phyloP scores from a whole-genome alignment of 768 basidiomycete genomes.

The Austroboletus festivus region DNA sequence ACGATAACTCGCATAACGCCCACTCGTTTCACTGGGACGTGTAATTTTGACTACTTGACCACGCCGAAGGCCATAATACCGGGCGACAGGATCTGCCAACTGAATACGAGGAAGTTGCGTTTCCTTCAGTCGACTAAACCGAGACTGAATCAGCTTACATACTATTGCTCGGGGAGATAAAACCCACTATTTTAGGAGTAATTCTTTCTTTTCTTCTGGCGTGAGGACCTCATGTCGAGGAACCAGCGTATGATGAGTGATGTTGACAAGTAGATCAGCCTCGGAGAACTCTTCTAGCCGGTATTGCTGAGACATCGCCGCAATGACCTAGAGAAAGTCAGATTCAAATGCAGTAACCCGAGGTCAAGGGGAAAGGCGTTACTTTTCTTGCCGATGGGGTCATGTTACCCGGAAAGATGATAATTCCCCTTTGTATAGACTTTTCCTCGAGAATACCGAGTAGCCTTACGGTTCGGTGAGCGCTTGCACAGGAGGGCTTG shows the following conservation, averaged over 20 bases:
- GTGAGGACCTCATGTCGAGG: slow-evolving; percentile 88
- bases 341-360: too few species aligned
- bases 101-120: slow-evolving; percentile 98
- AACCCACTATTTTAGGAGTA: slow-evolving; percentile 92
- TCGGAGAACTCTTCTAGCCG: slow-evolving; percentile 95
- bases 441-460: slow-evolving; percentile 90
- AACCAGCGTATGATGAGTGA: slow-evolving; percentile 92
- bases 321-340: slow-evolving; percentile 67
- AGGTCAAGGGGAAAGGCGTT: slow-evolving; percentile 11
- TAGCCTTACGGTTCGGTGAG: slow-evolving; percentile 50
- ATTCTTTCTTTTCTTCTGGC: slow-evolving; percentile 77
- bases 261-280: slow-evolving; percentile 94
- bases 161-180: background rate
- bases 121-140: slow-evolving; percentile 86
- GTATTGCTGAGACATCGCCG: slow-evolving; percentile 83
- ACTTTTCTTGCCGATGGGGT: slow-evolving; percentile 96
- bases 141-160: slow-evolving; percentile 5
- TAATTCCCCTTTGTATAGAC: slow-evolving; percentile 84
- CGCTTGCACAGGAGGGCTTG: background rate
- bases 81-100: slow-evolving; percentile 93
- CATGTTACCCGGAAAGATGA: slow-evolving; percentile 95
- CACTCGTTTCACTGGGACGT: slow-evolving; percentile 93
- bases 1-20: slow-evolving; percentile 89
- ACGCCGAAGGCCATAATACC: slow-evolving; percentile 93
- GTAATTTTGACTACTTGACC: slow-evolving; percentile 99